phyloP scores from a whole-genome alignment of 495 filamentous ascomycete species.

The Echria macrotheca region DNA sequence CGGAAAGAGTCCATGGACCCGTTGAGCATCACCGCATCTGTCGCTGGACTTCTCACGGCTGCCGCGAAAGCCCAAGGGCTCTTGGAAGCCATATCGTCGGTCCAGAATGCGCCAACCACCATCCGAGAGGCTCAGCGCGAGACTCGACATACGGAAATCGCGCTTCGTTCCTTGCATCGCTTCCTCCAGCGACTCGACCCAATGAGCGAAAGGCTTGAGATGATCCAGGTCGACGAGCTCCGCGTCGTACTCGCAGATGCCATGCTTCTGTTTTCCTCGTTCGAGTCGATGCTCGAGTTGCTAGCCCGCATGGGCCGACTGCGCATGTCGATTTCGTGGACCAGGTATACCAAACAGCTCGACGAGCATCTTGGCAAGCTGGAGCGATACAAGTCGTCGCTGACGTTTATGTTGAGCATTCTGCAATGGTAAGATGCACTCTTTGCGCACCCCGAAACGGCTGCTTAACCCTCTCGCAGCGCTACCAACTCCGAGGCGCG shows the following conservation, averaged over 20 bases:
- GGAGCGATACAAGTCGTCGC: slow-evolving; percentile 9
- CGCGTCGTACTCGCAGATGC: slow-evolving; percentile 7
- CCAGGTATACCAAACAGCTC: slow-evolving; percentile 3
- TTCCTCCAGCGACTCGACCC: slow-evolving; percentile 1
- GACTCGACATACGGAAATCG: slow-evolving; percentile 7
- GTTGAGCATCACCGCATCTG: slow-evolving; percentile 6
- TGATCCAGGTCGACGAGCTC: slow-evolving; percentile 14
- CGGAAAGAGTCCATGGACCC: slow-evolving; percentile 17
- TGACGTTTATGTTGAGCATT: slow-evolving; percentile 13
- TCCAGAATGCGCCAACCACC: slow-evolving; percentile 5
- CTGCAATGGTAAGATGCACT: slow-evolving; percentile 12
- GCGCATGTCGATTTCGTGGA: neutral
- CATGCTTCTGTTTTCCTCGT: slow-evolving; percentile 8
- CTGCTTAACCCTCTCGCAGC: too few species aligned
- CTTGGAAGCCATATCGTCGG: neutral
- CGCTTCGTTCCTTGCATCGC: neutral
- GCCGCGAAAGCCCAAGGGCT: neutral
- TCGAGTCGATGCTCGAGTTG: neutral
- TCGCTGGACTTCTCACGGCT: slow-evolving; percentile 9
- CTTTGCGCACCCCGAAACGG: too few species aligned
- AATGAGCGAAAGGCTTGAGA: neutral
- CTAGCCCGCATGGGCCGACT: neutral
- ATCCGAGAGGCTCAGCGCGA: slow-evolving; percentile 5
- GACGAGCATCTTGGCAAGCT: slow-evolving; percentile 9
- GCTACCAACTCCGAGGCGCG: too few species aligned